Conservation (phyloP, 208 protist species). For the Endotrypanum monterogeii region DNA sequence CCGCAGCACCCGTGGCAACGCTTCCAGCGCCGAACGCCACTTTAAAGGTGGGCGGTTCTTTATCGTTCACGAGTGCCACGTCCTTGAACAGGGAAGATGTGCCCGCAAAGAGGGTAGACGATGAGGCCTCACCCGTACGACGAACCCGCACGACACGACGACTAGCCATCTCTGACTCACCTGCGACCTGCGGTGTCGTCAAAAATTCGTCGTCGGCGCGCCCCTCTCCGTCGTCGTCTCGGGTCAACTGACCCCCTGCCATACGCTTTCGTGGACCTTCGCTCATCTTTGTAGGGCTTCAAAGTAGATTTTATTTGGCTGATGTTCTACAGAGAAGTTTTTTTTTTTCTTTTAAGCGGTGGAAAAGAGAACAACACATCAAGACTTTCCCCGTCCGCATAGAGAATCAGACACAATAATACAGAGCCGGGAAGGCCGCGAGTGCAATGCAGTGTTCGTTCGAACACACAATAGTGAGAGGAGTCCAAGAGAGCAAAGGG, state of each 20-base stretch:
- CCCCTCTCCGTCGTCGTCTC: conserved; percentile 37
- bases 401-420: too few relatives aligned
- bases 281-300: conserved; percentile 11
- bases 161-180: conserved; percentile 53
- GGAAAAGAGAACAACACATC: neutral
- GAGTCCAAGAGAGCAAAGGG: neutral
- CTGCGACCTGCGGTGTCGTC: conserved; percentile 57
- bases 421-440: neutral
- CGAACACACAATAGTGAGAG: neutral
- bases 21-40: conserved; percentile 22
- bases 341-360: too few relatives aligned
- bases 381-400: neutral
- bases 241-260: conserved; percentile 37
- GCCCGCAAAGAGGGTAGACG: conserved; percentile 1
- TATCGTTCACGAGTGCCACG: conserved; percentile 16
- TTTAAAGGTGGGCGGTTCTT: conserved; percentile 7
- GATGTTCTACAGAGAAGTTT: too few relatives aligned
- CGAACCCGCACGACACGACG: conserved; percentile 69
- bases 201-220: conserved; percentile 42
- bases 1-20: neutral
- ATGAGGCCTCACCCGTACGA: conserved; percentile 21
- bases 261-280: conserved; percentile 34
- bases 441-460: neutral
- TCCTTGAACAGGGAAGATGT: conserved; percentile 45
- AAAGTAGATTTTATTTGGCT: neutral